phyloP scores from a whole-genome alignment of 2,329 filamentous ascomycete species.

The Neofusicoccum sp. region DNA sequence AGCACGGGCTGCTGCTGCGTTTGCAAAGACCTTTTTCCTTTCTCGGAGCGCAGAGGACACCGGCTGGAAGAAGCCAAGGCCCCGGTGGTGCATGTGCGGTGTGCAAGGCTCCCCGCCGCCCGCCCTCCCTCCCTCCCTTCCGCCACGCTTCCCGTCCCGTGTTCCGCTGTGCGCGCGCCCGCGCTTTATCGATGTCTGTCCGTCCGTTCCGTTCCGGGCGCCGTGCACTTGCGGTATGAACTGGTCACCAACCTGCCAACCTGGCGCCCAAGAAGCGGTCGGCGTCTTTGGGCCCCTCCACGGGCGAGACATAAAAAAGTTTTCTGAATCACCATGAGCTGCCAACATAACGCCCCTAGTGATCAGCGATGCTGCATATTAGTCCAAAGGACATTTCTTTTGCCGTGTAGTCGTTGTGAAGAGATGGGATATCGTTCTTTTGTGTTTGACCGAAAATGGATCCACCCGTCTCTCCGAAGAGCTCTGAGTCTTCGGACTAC shows the following conservation, averaged over 20 bases:
- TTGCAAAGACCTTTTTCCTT: no score
- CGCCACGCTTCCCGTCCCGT: background rate
- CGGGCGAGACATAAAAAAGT: no score
- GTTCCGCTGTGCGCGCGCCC: background rate
- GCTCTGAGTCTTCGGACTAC: background rate
- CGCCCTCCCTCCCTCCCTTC: constrained; percentile 12
- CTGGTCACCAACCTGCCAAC: no score
- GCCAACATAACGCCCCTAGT: no score
- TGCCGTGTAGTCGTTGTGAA: background rate
- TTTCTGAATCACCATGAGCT: no score
- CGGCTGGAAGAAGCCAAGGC: background rate
- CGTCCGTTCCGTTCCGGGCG: background rate
- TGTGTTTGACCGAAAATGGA: no score
- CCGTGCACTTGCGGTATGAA: no score
- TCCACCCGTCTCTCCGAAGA: no score
- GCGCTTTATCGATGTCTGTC: background rate
- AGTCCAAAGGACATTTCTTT: background rate
- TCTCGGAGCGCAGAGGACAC: background rate
- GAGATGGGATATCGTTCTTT: background rate
- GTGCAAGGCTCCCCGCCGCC: background rate
- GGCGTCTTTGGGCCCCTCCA: no score
- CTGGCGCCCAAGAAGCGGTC: no score
- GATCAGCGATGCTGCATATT: no score
- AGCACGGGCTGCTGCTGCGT: no score
- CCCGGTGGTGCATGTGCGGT: background rate